Percentiles rank a stretch among this genome's conserved stretches.
Conservation (phyloP, 2,329 filamentous ascomycete genomes). For the Penicillium sp. region DNA sequence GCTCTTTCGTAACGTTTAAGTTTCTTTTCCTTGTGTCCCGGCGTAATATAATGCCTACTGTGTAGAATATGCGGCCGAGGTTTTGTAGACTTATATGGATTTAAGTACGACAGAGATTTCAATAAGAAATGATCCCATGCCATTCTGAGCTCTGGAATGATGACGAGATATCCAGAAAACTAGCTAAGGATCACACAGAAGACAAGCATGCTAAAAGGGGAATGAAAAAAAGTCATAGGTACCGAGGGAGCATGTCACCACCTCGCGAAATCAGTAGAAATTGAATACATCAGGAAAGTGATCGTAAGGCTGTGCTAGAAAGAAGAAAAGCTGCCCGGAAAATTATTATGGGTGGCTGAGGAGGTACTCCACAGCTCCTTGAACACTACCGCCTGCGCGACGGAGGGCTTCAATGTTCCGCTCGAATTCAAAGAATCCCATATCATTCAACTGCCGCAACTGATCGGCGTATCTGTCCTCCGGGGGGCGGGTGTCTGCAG, state of each 20-base stretch:
- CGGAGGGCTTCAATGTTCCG: constrained; percentile 84
- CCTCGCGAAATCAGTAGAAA: constrained; percentile 11
- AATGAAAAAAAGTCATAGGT: constrained; percentile 7
- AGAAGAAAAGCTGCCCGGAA: neutral
- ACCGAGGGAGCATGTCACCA: constrained; percentile 4
- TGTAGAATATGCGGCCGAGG: neutral
- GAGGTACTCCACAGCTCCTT: constrained; percentile 62
- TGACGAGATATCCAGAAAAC: constrained; percentile 1
- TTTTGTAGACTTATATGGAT: neutral
- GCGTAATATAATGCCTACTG: no score
- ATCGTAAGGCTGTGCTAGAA: constrained; percentile 10
- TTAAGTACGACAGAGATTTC: neutral
- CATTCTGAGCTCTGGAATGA: neutral
- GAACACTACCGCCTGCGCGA: constrained; percentile 87
- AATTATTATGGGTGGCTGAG: constrained; percentile 36
- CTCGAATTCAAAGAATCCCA: constrained; percentile 98
- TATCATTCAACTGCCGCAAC: constrained; percentile 90
- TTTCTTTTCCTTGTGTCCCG: neutral
- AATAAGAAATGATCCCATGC: neutral
- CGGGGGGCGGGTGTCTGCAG: constrained; percentile 79
- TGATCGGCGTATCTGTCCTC: constrained; percentile 93
- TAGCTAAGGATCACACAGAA: constrained; percentile 1
- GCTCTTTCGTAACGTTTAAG: neutral
- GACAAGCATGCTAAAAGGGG: constrained; percentile 9
- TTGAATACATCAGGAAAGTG: constrained; percentile 7